A percentile compares a stretch with the other conserved stretches of the same genome.
Evolutionary conservation across 805 yeast species (phyloP).

Genomic region (Candida nonsorbophila): DNA sequence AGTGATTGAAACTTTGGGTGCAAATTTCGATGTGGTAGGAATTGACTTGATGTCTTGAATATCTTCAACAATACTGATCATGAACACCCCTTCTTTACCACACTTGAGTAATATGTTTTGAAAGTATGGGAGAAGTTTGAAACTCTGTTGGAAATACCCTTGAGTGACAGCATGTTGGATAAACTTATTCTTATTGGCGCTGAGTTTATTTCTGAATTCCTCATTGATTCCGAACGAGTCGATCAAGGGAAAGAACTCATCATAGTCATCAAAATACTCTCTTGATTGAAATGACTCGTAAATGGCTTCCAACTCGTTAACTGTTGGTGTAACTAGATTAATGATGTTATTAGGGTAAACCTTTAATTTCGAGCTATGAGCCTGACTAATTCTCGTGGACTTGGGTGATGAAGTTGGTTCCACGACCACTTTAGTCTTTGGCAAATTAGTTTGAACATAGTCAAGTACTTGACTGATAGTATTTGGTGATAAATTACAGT

Average conservation of each 20-base stretch:
- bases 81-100: slow-evolving; percentile 59
- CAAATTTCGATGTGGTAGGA: slow-evolving; percentile 25
- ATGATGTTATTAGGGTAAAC: slow-evolving; percentile 46
- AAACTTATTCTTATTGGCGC: slow-evolving; percentile 40
- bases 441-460: slow-evolving; percentile 6
- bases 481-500: slow-evolving; percentile 56
- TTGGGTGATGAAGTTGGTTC: slow-evolving; percentile 80
- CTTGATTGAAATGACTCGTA: slow-evolving; percentile 41
- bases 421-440: slow-evolving; percentile 36
- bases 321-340: slow-evolving; percentile 63
- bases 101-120: slow-evolving; percentile 64
- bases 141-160: slow-evolving; percentile 61
- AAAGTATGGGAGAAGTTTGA: slow-evolving; percentile 69
- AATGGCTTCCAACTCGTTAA: slow-evolving; percentile 53
- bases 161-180: slow-evolving; percentile 16
- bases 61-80: slow-evolving; percentile 28
- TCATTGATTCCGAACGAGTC: slow-evolving; percentile 53
- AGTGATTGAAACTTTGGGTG: slow-evolving; percentile 16
- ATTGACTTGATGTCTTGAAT: slow-evolving; percentile 24
- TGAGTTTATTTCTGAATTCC: slow-evolving; percentile 18
- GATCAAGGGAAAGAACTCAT: slow-evolving; percentile 69
- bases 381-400: slow-evolving; percentile 41
- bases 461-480: slow-evolving; percentile 35
- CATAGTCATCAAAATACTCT: slow-evolving; percentile 44
- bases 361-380: slow-evolving; percentile 27